A percentile compares a stretch with the other conserved stretches of the same genome.
phyloP scores from a whole-genome alignment of 177 flowering plant species.

The Viscum album region DNA sequence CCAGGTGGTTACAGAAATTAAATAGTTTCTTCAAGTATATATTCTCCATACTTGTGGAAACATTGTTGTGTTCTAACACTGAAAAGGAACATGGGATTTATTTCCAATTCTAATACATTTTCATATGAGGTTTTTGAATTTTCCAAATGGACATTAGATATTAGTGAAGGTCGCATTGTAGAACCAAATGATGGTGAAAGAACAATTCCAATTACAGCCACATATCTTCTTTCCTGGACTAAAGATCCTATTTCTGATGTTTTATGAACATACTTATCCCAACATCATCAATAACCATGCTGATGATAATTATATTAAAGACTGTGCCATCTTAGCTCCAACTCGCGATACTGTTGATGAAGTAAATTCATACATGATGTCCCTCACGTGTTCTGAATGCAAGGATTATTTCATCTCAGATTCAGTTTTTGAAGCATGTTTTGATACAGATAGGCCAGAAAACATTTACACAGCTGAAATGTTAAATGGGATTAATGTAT shows the following conservation, averaged over 20 bases:
- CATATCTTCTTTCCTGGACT: background rate
- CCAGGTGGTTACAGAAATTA: too few species aligned
- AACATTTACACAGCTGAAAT: background rate
- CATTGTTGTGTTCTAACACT: background rate
- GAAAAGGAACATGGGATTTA: background rate
- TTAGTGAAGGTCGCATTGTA: background rate
- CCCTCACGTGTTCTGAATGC: background rate
- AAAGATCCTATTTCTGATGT: background rate
- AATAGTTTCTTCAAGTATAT: too few species aligned
- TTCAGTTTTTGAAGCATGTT: too few species aligned
- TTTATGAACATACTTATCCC: background rate
- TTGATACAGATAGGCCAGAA: too few species aligned
- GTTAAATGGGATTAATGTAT: background rate
- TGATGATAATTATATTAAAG: background rate
- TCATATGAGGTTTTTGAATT: background rate
- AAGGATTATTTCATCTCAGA: too few species aligned
- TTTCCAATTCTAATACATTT: background rate
- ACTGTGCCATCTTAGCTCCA: slow-evolving; percentile 8
- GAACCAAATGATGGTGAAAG: background rate
- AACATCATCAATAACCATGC: background rate
- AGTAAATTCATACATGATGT: slow-evolving; percentile 1
- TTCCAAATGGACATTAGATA: background rate
- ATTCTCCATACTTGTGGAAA: too few species aligned
- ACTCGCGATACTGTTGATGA: background rate
- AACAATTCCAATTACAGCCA: background rate